Evolutionary conservation across 768 basidiomycete genomes (phyloP).

Genomic region (Russula griseocarnosa): DNA sequence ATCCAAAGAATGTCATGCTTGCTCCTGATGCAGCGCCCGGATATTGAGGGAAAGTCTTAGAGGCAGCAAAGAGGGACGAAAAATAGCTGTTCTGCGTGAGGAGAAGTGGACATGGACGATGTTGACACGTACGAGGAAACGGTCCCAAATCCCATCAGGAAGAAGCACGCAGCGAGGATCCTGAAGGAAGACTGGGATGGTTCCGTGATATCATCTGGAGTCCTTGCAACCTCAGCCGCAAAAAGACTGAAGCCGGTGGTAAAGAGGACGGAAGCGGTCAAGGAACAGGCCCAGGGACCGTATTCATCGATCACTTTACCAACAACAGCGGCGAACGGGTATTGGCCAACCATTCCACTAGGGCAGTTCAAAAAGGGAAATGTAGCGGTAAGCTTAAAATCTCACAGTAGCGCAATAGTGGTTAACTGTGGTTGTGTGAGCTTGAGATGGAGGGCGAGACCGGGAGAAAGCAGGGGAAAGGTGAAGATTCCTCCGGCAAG

Average conservation of each 20-base stretch:
- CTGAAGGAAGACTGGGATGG: conserved; percentile 47
- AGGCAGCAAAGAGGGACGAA: conserved; percentile 70
- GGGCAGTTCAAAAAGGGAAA: not conserved
- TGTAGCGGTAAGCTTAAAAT: conserved; percentile 3
- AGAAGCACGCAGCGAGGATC: conserved; percentile 54
- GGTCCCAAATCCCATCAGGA: conserved; percentile 61
- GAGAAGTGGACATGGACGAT: not conserved
- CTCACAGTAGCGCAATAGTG: conserved; percentile 73
- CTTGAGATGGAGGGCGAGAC: conserved; percentile 53
- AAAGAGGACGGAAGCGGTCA: conserved; percentile 57
- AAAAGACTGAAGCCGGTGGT: conserved; percentile 58
- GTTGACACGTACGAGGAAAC: conserved; percentile 62
- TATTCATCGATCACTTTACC: conserved; percentile 64
- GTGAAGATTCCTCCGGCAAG: conserved; percentile 77
- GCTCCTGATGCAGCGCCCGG: conserved; percentile 63
- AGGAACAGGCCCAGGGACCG: conserved; percentile 66
- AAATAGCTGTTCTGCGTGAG: conserved; percentile 44
- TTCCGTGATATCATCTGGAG: conserved; percentile 39
- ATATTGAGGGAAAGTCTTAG: conserved; percentile 61
- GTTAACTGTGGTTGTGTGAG: conserved; percentile 75
- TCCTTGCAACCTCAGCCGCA: conserved; percentile 50
- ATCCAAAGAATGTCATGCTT: conserved; percentile 72
- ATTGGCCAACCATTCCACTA: conserved; percentile 82
- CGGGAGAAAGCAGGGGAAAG: conserved; percentile 70
- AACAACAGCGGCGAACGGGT: conserved; percentile 65